Conservation (phyloP, 2,329 filamentous ascomycete species). For the Penicillium sumatraense region DNA sequence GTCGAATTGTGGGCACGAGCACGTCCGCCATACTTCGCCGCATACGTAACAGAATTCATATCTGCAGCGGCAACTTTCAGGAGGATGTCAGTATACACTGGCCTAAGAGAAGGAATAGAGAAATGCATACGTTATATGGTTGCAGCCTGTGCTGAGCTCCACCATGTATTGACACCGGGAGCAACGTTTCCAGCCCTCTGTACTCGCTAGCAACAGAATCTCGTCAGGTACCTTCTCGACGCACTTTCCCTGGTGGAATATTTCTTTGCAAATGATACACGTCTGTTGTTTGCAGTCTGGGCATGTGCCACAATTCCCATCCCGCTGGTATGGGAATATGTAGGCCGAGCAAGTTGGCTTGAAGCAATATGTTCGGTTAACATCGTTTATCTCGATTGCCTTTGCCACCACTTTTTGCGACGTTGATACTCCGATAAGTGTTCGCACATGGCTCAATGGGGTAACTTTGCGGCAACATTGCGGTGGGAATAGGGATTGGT, state of each 20-base stretch:
- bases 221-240: conserved; percentile 29
- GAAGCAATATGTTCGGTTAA: conserved; percentile 32
- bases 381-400: conserved; percentile 27
- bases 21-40: not conserved
- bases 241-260: conserved; percentile 27
- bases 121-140: conserved; percentile 40
- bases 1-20: not conserved
- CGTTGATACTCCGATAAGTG: not conserved
- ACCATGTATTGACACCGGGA: conserved; percentile 67
- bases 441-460: not conserved
- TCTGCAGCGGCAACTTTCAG: conserved; percentile 33
- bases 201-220: conserved; percentile 58
- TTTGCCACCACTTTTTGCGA: conserved; percentile 23
- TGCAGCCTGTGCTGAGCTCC: conserved; percentile 37
- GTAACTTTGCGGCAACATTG: conserved; percentile 32
- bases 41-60: not conserved
- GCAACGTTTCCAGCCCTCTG: conserved; percentile 76
- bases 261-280: conserved; percentile 31
- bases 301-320: conserved; percentile 24
- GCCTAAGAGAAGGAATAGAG: not conserved
- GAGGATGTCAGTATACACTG: not conserved
- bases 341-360: conserved; percentile 27
- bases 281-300: conserved; percentile 20
- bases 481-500: conserved; percentile 33
- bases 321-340: conserved; percentile 22